Evolutionary conservation across 345 rosid genomes (phyloP).

Genomic region (Eucalyptus cloeziana): DNA sequence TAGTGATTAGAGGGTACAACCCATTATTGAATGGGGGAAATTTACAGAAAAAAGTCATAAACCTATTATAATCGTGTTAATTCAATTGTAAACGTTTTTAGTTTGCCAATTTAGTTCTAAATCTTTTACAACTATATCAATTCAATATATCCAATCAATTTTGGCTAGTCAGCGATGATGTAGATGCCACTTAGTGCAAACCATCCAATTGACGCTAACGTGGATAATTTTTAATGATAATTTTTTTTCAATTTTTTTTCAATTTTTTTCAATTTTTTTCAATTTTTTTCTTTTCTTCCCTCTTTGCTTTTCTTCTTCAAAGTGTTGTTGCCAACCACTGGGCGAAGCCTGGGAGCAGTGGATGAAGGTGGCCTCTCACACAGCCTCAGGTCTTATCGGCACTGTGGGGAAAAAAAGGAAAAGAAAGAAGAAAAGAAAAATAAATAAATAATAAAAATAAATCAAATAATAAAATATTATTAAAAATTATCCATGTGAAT

Average conservation of each 20-base stretch:
- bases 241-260: rapidly evolving
- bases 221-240: too few species aligned
- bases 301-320: too few species aligned
- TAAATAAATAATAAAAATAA: too few species aligned
- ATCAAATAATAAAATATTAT: too few species aligned
- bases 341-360: rapidly evolving
- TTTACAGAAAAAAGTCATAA: too few species aligned
- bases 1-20: background rate
- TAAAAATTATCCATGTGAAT: rapidly evolving
- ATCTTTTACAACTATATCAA: rapidly evolving
- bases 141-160: too few species aligned
- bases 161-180: rapidly evolving
- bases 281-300: background rate
- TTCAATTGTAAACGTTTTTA: rapidly evolving
- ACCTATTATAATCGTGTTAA: rapidly evolving
- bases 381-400: too few species aligned
- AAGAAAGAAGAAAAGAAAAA: too few species aligned
- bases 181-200: rapidly evolving
- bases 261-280: rapidly evolving
- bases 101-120: rapidly evolving
- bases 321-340: rapidly evolving
- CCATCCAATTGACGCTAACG: rapidly evolving
- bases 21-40: background rate
- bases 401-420: too few species aligned
- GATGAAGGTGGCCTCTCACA: too few species aligned